Evolutionary conservation across 1,139 yeast genomes (phyloP), one percentile per base, ranked within the genome.

Genomic region (Saccharomyces hybrid): DNA sequence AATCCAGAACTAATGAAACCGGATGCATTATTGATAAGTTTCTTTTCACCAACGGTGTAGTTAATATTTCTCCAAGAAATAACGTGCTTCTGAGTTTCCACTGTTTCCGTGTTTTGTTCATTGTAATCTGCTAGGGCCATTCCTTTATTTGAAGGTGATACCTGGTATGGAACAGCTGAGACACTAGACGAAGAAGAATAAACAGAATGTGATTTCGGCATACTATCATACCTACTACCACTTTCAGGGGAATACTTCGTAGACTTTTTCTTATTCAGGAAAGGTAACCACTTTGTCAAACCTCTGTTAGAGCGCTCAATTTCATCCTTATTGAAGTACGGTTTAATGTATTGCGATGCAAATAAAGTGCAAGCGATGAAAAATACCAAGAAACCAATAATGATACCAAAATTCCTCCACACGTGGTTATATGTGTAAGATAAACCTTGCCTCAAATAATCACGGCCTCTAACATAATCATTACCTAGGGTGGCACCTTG

Each of bases 1-100:
- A 76, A 62, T 52, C 84, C 84, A 4, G 83, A 80, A 52, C 73
- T 69, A 59, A 79, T 77, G 60, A 63, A 80, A 41, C 85, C 85
- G 57, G 79, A 77, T 47, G 79, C 75, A 56, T 73, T 67, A 57
- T 78, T 77, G 57, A 80, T 72, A 49, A 79, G 65, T 49, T 59
- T 63, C 46, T 62, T 58, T 73, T 81, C 63, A 32, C 38, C 38
- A 27, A 78, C 76, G 47, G 69, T 71, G 58, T 78, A 79, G 54
- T 72, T 69, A 34, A 78, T 72, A 58, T 77, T 68, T 56, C 71
- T 70, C 81, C 82, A 75, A 67, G 70, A 77, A 73, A 57, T 71
- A 66, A 58, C 80, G 51, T 62, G 66, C 27, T 57, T 81, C 48
- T 74, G 66, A 27, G 68, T 64, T 55, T 81, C 81, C 53, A 77